Conservation (phyloP, 176 grass and related monocot species). For the Tillandsia leiboldiana region DNA sequence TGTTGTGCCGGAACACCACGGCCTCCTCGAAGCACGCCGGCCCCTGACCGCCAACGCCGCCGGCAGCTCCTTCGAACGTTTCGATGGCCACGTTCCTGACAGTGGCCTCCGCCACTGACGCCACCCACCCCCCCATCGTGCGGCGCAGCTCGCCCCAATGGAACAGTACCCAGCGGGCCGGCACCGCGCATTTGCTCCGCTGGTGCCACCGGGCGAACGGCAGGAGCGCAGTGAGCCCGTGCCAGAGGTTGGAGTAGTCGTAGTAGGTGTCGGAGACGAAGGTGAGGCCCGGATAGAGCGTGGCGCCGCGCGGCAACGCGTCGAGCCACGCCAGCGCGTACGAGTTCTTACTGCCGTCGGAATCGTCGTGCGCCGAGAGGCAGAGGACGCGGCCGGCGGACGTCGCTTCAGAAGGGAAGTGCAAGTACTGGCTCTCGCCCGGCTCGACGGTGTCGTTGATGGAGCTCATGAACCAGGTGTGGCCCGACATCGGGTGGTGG, state of each 20-base stretch:
- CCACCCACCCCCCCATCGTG: slow-evolving; percentile 39
- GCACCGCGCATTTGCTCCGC: slow-evolving; percentile 20
- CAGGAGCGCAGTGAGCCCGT: slow-evolving; percentile 37
- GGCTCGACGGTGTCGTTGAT: slow-evolving; percentile 43
- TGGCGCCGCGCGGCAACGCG: slow-evolving; percentile 31
- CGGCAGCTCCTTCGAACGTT: slow-evolving; percentile 3
- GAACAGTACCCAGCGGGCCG: slow-evolving; percentile 45
- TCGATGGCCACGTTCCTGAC: slow-evolving; percentile 32
- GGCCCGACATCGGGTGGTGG: not conserved
- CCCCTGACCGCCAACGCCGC: not conserved
- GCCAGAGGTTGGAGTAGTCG: slow-evolving; percentile 57
- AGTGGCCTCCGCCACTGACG: not conserved
- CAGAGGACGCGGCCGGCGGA: slow-evolving; percentile 53
- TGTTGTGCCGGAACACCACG: slow-evolving; percentile 44
- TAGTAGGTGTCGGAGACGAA: slow-evolving; percentile 63
- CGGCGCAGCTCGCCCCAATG: slow-evolving; percentile 39
- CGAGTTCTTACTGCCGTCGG: slow-evolving; percentile 37
- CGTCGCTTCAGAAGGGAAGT: slow-evolving; percentile 44
- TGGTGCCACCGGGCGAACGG: slow-evolving; percentile 48
- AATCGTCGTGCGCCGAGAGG: slow-evolving; percentile 20
- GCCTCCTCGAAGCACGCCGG: slow-evolving; percentile 64
- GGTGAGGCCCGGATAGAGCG: slow-evolving; percentile 30
- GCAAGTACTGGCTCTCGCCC: slow-evolving; percentile 32
- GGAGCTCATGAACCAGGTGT: slow-evolving; percentile 62
- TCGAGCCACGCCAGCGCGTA: slow-evolving; percentile 52